Conservation (phyloP, 768 basidiomycete genomes). For the Boletus subcaerulescens region DNA sequence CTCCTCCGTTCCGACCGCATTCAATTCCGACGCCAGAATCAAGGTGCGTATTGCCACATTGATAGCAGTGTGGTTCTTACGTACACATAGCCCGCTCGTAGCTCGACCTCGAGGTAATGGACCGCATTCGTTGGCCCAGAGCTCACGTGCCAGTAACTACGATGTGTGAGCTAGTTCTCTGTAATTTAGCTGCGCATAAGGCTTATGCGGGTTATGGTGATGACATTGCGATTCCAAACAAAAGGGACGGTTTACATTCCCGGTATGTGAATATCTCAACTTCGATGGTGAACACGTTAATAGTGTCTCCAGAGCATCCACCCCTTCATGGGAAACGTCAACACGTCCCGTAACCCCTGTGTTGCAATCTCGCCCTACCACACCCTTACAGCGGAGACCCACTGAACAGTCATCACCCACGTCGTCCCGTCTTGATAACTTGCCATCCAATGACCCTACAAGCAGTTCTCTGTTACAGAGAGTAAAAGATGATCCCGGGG, state of each 20-base stretch:
- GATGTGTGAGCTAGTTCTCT: constrained; percentile 14
- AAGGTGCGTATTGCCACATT: constrained; percentile 17
- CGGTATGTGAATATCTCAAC: constrained; percentile 10
- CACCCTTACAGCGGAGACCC: constrained; percentile 7
- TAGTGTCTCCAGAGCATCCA: constrained; percentile 11
- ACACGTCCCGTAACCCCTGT: constrained; percentile 16
- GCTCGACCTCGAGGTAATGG: constrained; percentile 18
- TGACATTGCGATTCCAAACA: not conserved
- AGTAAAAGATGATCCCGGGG: constrained; percentile 36
- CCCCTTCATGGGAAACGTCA: constrained; percentile 12
- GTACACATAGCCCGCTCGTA: constrained; percentile 20
- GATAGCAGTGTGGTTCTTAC: constrained; percentile 6
- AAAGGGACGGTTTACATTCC: constrained; percentile 6
- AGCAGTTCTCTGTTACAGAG: not conserved
- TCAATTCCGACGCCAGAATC: constrained; percentile 33
- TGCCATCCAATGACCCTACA: not conserved
- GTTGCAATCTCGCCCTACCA: constrained; percentile 9
- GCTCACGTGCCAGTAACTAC: not conserved
- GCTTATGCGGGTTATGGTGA: constrained; percentile 8
- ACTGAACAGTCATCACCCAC: not conserved
- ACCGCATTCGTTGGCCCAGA: constrained; percentile 11
- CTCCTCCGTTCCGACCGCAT: constrained; percentile 18
- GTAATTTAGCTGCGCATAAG: not conserved
- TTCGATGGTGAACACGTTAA: not conserved
- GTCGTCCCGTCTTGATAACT: not conserved